phyloP scores from a whole-genome alignment of 164 flowering plant species.

The Dillenia turbinata region DNA sequence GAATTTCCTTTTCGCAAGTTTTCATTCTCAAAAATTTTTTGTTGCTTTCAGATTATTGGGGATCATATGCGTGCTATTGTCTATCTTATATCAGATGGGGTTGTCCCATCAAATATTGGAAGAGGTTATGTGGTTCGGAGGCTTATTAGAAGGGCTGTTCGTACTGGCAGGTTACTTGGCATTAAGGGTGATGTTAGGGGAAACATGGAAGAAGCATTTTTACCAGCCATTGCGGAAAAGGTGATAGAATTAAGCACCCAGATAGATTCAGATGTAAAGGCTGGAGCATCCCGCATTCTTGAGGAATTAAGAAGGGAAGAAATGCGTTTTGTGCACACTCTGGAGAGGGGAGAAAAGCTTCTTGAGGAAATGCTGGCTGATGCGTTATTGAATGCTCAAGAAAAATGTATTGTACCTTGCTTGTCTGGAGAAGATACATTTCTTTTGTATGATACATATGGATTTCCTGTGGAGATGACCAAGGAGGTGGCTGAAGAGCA shows the following conservation, averaged over 20 bases:
- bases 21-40: neutral
- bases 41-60: constrained; percentile 63
- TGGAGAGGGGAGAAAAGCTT: constrained; percentile 92
- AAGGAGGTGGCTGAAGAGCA: constrained; percentile 78
- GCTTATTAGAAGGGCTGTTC: constrained; percentile 84
- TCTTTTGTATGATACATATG: constrained; percentile 84
- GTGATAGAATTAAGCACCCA: constrained; percentile 68
- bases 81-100: constrained; percentile 93
- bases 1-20: neutral
- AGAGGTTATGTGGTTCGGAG: constrained; percentile 94
- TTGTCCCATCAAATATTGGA: constrained; percentile 91
- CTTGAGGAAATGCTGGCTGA: constrained; percentile 70
- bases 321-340: constrained; percentile 73
- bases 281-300: constrained; percentile 48
- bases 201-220: constrained; percentile 65
- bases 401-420: constrained; percentile 41
- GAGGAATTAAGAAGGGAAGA: constrained; percentile 92
- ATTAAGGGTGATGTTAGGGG: constrained; percentile 65
- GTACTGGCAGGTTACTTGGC: constrained; percentile 84
- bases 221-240: constrained; percentile 68
- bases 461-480: constrained; percentile 93
- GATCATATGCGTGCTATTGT: constrained; percentile 94
- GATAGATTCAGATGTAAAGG: constrained; percentile 66
- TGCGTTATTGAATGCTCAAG: constrained; percentile 41
- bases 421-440: constrained; percentile 90